phyloP scores from a whole-genome alignment of 257 asterid species.

The Coffea eugenioides region DNA sequence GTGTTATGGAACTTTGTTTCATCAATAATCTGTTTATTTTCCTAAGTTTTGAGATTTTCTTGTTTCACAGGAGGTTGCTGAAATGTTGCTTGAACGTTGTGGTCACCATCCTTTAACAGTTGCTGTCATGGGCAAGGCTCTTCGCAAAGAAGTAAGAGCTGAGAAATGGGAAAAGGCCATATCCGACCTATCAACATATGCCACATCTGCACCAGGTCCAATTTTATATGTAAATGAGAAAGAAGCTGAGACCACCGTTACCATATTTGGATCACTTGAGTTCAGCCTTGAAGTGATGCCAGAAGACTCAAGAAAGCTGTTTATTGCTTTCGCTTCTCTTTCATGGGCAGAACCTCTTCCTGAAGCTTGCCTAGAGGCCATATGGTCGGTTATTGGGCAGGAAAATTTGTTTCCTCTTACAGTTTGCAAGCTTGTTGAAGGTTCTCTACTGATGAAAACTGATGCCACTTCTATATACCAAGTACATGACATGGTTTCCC shows the following conservation, averaged over 20 bases:
- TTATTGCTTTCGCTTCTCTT: slow-evolving; percentile 32
- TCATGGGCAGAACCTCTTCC: slow-evolving; percentile 40
- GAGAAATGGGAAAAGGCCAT: slow-evolving; percentile 42
- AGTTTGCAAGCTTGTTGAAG: slow-evolving; percentile 34
- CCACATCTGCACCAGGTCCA: slow-evolving; percentile 36
- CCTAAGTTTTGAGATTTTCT: not conserved
- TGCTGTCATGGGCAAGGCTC: slow-evolving; percentile 43
- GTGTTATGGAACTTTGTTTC: not conserved
- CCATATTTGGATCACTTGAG: slow-evolving; percentile 37
- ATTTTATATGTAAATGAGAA: slow-evolving; percentile 38
- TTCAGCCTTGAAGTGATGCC: slow-evolving; percentile 37
- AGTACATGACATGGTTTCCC: slow-evolving; percentile 37
- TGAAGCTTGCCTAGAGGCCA: slow-evolving; percentile 36
- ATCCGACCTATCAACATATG: slow-evolving; percentile 27
- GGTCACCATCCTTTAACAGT: slow-evolving; percentile 41
- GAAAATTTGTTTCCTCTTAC: slow-evolving; percentile 31
- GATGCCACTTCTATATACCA: slow-evolving; percentile 28
- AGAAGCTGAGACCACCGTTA: slow-evolving; percentile 33
- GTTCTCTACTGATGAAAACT: slow-evolving; percentile 31
- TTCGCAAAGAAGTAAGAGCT: slow-evolving; percentile 30
- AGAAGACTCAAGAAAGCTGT: slow-evolving; percentile 26
- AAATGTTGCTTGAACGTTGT: slow-evolving; percentile 34
- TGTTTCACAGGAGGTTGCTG: slow-evolving; percentile 26
- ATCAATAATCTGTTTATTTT: not conserved
- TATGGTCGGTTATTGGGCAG: slow-evolving; percentile 34